Base-by-base conservation (phyloP, 2,329 filamentous ascomycete species). In the Alternaria arbusti region DNA sequence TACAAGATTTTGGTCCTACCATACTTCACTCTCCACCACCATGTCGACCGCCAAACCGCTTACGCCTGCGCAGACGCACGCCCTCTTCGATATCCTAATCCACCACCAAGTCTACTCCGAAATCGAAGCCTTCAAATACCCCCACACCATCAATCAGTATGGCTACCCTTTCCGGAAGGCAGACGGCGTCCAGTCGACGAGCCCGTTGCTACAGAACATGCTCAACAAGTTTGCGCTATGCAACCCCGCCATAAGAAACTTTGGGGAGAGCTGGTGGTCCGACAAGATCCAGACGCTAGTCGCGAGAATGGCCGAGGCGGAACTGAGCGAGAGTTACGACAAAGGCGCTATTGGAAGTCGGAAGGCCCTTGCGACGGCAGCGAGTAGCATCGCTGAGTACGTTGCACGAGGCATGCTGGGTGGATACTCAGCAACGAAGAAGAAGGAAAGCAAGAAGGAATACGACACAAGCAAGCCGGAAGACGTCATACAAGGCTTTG, bases 291-390 rank as follows among this genome's bases (percentile, higher is more conserved):
- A 71, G 56, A 64, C 70, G 13, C 67, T 81, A 45, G 70, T 81
- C 5, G 72, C 70, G 54, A 76, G 76, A 54, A 69, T 95, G 57
- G 89, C 86, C 9, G 85, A 89, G 30, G 90, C 88, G 2, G 88
- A 92, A 54, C 82, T 95, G 30, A 93, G 90, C 1, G 92, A 95
- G 78, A 93, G 90, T 75, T 95, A 94, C 73, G 92, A 95, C 77
- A 93, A 93, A 78, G 91, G 90, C 13, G 85, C 88, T 0, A 80
- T 95, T 68, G 92, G 92, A 1, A 89, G 89, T 63, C 85, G 92
- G 55, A 94, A 93, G 81, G 91, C 90, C 20, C 80, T 95, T 52
- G 88, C 91, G 0, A 93, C 92, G 7, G 91, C 90, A 0, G 85
- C 89, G 10, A 90, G 90, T 36, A 87, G 88, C 7, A 78, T 94